These are phyloP conservation scores for Rhynchospora tenuis DNA, from an alignment of 176 grass and related monocot genomes.

Conservation along the genomic window DNA sequence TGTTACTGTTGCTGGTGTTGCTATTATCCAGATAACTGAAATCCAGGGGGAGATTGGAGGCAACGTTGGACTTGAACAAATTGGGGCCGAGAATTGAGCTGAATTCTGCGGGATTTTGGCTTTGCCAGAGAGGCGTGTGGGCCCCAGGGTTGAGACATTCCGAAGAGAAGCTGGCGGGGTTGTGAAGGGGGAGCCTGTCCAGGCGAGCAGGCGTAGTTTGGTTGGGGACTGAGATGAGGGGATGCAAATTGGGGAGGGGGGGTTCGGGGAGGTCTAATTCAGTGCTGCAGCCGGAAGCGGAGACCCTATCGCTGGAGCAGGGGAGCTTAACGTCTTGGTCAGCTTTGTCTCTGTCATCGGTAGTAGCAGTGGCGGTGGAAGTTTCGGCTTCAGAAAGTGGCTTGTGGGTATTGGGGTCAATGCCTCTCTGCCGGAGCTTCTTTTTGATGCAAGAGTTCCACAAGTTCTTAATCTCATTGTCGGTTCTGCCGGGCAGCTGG, in stretches of 20 bases:
- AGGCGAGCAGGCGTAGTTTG: too few species aligned
- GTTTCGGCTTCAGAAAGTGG: constrained; percentile 6
- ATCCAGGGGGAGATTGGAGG: neutral
- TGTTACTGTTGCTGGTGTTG: constrained; percentile 8
- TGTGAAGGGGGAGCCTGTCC: neutral
- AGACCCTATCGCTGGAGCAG: constrained; percentile 4
- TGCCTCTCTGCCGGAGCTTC: constrained; percentile 29
- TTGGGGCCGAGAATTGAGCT: neutral
- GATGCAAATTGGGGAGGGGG: neutral
- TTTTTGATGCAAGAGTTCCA: constrained; percentile 39
- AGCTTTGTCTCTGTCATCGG: neutral
- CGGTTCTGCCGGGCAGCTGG: constrained; percentile 26
- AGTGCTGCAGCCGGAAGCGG: neutral
- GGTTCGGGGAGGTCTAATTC: constrained; percentile 5
- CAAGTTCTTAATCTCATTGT: constrained; percentile 38
- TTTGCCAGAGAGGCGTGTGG: constrained; percentile 19
- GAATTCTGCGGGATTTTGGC: neutral
- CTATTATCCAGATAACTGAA: constrained; percentile 17
- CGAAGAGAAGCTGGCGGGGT: neutral
- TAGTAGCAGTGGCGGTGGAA: neutral
- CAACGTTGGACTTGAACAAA: neutral
- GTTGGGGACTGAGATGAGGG: neutral
- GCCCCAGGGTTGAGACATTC: constrained; percentile 11
- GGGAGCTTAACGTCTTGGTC: neutral
- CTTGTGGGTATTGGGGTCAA: constrained; percentile 38